Evolutionary conservation across 345 rosid species (phyloP).

Genomic region (Punica granatum): DNA sequence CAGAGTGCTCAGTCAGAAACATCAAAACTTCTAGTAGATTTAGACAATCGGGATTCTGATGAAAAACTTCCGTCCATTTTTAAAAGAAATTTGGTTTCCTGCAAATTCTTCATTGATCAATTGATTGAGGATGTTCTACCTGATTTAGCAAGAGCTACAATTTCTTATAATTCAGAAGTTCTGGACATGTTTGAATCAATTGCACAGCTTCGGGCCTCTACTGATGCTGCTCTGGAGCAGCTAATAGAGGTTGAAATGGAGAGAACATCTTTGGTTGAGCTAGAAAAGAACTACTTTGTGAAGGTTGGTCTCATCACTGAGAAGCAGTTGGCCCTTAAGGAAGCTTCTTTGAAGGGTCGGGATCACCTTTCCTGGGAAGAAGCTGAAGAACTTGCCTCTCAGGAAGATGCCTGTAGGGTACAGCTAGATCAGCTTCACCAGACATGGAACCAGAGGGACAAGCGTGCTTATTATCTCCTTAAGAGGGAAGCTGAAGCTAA

Average conservation of each 20-base stretch:
- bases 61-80: slow-evolving; percentile 56
- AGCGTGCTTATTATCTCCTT: slow-evolving; percentile 45
- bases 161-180: slow-evolving; percentile 61
- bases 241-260: slow-evolving; percentile 71
- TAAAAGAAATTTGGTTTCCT: slow-evolving; percentile 43
- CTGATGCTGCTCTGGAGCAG: slow-evolving; percentile 72
- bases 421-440: slow-evolving; percentile 80
- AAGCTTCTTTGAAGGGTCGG: slow-evolving; percentile 74
- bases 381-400: slow-evolving; percentile 93
- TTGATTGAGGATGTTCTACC: slow-evolving; percentile 65
- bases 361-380: slow-evolving; percentile 97
- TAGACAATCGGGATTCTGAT: slow-evolving; percentile 30
- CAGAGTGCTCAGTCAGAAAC: slow-evolving; percentile 35
- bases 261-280: slow-evolving; percentile 63
- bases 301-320: slow-evolving; percentile 81
- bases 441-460: slow-evolving; percentile 75
- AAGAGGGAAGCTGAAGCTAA: slow-evolving; percentile 60
- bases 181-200: slow-evolving; percentile 78
- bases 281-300: slow-evolving; percentile 72
- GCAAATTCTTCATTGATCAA: slow-evolving; percentile 49
- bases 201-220: slow-evolving; percentile 71
- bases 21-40: slow-evolving; percentile 19
- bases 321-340: slow-evolving; percentile 76
- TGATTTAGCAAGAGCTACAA: slow-evolving; percentile 55
- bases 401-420: slow-evolving; percentile 89